These are phyloP conservation scores for Dendrobium officinale DNA, from an alignment of 106 monocot species.

Conservation along the genomic window DNA sequence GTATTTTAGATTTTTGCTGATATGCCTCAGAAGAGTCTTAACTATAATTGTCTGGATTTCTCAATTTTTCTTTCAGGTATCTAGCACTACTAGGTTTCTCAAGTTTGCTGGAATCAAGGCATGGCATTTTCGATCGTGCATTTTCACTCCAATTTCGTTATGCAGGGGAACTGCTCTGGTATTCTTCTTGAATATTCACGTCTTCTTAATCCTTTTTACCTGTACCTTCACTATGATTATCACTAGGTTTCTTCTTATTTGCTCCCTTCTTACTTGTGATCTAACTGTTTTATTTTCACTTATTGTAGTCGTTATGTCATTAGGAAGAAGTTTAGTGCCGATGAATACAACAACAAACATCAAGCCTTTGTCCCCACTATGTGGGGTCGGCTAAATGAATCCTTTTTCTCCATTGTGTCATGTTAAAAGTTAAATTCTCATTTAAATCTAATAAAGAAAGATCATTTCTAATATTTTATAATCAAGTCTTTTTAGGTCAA, in stretches of 20 bases:
- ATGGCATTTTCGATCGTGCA: background rate
- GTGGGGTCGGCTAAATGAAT: too few relatives aligned
- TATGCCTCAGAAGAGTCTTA: background rate
- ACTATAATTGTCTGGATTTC: background rate
- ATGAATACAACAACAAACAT: too few relatives aligned
- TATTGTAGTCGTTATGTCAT: background rate
- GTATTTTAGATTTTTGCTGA: too few relatives aligned
- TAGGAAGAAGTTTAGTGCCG: background rate
- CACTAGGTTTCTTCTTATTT: background rate
- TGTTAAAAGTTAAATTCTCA: too few relatives aligned
- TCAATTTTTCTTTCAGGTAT: background rate
- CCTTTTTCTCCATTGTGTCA: too few relatives aligned
- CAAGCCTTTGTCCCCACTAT: too few relatives aligned
- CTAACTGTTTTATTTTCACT: background rate
- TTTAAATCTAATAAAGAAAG: too few relatives aligned
- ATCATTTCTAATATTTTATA: too few relatives aligned
- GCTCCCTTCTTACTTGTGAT: background rate
- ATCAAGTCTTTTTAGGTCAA: too few relatives aligned
- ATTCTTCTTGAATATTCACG: background rate
- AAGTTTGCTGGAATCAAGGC: background rate
- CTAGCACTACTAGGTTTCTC: background rate
- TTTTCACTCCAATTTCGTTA: background rate
- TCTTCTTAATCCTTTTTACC: background rate
- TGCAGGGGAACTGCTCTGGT: background rate
- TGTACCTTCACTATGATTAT: background rate